Conservation (phyloP, 2,329 filamentous ascomycete genomes). For the Lachnellula arida region DNA sequence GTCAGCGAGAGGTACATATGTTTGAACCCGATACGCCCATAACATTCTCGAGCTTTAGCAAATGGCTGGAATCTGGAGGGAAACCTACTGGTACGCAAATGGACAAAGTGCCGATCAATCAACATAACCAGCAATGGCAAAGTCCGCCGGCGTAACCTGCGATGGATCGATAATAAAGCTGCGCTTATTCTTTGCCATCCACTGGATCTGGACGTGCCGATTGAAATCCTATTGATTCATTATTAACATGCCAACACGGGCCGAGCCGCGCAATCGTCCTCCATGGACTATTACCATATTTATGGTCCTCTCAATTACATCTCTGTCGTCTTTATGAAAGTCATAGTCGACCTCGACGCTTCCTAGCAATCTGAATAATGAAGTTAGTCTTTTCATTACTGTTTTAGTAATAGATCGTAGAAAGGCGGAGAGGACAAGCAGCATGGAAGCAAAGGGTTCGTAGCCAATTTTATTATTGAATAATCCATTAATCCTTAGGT, state of each 20-base stretch:
- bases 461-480: no score
- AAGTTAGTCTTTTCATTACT: no score
- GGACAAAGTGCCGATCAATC: neutral
- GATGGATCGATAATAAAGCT: neutral
- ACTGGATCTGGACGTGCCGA: neutral
- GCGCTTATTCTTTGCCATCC: neutral
- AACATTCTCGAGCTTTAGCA: no score
- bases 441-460: no score
- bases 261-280: neutral
- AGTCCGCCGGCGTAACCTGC: neutral
- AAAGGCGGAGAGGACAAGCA: no score
- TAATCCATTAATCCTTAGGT: no score
- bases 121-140: neutral
- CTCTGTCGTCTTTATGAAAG: neutral
- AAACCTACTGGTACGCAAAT: neutral
- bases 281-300: neutral
- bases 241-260: neutral
- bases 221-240: neutral
- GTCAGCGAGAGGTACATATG: no score
- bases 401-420: no score
- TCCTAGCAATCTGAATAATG: neutral
- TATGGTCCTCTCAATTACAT: neutral
- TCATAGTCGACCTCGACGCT: conserved; percentile 1
- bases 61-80: no score
- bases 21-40: no score